A percentile compares a stretch with the other conserved stretches of the same genome.
These are phyloP conservation scores for Tuber microsphaerosporum DNA, from an alignment of 495 filamentous ascomycete genomes.

Conservation along the genomic window DNA sequence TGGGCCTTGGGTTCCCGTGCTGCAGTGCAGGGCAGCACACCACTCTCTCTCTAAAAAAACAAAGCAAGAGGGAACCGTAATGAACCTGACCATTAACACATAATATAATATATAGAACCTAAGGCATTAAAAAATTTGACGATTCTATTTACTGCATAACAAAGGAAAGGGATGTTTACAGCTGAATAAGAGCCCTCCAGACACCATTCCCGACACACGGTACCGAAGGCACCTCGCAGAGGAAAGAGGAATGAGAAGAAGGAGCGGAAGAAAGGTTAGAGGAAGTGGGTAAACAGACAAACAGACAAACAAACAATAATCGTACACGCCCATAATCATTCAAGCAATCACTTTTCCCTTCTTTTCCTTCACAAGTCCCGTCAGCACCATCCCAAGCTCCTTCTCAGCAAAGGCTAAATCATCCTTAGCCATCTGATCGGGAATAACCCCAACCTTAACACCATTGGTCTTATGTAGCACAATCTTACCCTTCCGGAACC, in stretches of 20 bases:
- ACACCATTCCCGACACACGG: not conserved
- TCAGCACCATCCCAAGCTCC: conserved; percentile 7
- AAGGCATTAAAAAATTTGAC: not conserved
- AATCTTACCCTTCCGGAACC: conserved; percentile 8
- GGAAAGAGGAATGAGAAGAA: not conserved
- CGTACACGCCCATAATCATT: not conserved
- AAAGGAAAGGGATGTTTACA: not conserved
- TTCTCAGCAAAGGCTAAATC: conserved; percentile 14
- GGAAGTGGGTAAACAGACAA: not conserved
- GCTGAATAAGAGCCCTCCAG: not conserved
- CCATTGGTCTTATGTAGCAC: conserved; percentile 12
- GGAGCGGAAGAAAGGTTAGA: too few species aligned
- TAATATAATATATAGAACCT: not conserved
- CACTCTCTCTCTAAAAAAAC: not conserved
- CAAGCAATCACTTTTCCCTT: not conserved
- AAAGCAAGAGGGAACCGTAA: not conserved
- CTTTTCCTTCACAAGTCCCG: not conserved
- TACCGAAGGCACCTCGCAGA: not conserved
- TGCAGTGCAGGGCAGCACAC: not conserved
- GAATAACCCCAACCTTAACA: conserved; percentile 6
- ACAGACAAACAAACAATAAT: not conserved
- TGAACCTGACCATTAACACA: not conserved
- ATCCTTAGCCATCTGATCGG: conserved; percentile 5
- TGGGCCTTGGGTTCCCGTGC: not conserved
- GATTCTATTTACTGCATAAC: not conserved